Conservation (phyloP, 1,284 basidiomycete genomes). For the Schizophyllum commune region DNA sequence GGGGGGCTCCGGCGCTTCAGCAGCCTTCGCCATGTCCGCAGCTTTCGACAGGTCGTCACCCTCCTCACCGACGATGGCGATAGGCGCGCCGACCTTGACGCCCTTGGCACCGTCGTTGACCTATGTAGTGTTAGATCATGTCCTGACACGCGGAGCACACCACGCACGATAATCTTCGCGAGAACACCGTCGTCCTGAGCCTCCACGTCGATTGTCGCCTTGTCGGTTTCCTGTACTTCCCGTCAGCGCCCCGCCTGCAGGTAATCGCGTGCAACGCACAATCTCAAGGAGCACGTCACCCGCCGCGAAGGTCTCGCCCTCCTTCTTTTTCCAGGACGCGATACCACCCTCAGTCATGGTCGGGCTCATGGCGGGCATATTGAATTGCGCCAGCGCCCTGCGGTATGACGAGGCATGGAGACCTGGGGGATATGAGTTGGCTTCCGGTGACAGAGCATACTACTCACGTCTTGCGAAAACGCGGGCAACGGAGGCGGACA, state of each 20-base stretch:
- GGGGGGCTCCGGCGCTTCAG: constrained; percentile 15
- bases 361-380: constrained; percentile 99
- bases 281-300: constrained; percentile 95
- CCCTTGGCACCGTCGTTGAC: constrained; percentile 79
- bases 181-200: constrained; percentile 95
- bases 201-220: constrained; percentile 98
- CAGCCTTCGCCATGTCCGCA: constrained; percentile 56
- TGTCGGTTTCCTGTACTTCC: constrained; percentile 85
- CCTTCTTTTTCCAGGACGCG: constrained; percentile 94
- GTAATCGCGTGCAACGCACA: constrained; percentile 37
- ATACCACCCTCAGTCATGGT: constrained; percentile 99
- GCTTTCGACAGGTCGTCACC: constrained; percentile 89
- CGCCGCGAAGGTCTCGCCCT: constrained; percentile 83
- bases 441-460: background rate
- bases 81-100: constrained; percentile 78
- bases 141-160: constrained; percentile 1
- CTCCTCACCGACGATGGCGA: constrained; percentile 89
- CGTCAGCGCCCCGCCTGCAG: constrained; percentile 8
- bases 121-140: constrained; percentile 30
- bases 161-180: constrained; percentile 78
- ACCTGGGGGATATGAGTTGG: constrained; percentile 36
- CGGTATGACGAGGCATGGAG: constrained; percentile 76
- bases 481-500: constrained; percentile 56
- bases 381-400: constrained; percentile 81
- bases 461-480: constrained; percentile 60